A percentile compares a stretch with the other conserved stretches of the same genome.
These are phyloP conservation scores for Durio zibethinus DNA, from an alignment of 345 rosid species.

Conservation along the genomic window DNA sequence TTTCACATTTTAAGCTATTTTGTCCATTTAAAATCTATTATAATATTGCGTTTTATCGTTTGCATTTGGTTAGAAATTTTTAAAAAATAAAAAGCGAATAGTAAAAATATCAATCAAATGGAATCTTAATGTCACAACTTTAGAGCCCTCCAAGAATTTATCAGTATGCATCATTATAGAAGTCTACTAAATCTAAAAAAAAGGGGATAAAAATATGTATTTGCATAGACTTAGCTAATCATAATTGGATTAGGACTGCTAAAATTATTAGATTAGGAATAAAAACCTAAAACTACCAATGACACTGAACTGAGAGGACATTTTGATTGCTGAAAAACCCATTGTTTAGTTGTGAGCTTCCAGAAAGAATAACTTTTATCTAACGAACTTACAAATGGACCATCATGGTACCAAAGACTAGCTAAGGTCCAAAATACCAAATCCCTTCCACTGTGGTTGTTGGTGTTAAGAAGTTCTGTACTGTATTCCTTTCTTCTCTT, in stretches of 20 bases:
- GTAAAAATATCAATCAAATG: background rate
- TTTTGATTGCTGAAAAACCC: background rate
- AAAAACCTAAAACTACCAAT: background rate
- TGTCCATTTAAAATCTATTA: background rate
- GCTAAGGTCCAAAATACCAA: background rate
- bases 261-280: background rate
- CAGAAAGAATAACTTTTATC: background rate
- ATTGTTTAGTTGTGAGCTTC: background rate
- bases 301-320: background rate
- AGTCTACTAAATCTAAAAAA: background rate
- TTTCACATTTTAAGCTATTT: slow-evolving; percentile 1
- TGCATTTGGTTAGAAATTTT: background rate
- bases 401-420: background rate
- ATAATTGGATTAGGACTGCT: background rate
- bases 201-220: no score
- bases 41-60: background rate
- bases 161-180: background rate
- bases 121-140: background rate
- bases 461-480: background rate
- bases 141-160: background rate
- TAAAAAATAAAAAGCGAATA: background rate
- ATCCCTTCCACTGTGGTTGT: background rate
- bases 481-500: background rate
- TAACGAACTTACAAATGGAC: background rate
- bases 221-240: background rate